Base-by-base conservation (phyloP, 2,329 filamentous ascomycete species). In the Colletotrichum higginsianum region DNA sequence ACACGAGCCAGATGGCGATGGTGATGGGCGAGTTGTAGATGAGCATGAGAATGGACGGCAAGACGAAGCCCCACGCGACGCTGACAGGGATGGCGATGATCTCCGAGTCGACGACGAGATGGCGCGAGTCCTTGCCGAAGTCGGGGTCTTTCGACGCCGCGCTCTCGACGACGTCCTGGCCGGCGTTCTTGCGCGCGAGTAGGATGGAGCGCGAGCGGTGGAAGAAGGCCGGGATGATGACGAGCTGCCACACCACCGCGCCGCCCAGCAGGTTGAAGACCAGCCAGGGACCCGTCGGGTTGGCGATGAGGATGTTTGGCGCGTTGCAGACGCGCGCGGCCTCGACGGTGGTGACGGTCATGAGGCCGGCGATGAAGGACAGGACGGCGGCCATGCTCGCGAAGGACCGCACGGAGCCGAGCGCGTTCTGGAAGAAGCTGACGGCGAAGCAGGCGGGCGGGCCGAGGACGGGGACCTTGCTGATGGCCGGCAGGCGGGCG, bases 61-160 rank as follows among this genome's bases (percentile, higher is more conserved):
- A 72, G 53, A 86, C 79, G 74, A 82, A 88, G 44, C 87, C 87
- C 12, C 86, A 57, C 0, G 83, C 81, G 0, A 89, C 84, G 30
- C 84, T 85, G 35, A 84, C 74, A 9, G 87, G 86, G 23, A 89
- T 87, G 35, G 90, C 89, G 67, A 90, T 84, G 70, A 88, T 86
- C 78, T 92, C 90, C 2, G 87, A 81, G 26, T 79, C 79, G 8
- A 81, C 80, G 13, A 66, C 52, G 15, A 88, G 78, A 69, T 84
- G 82, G 11, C 85, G 81, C 71, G 77, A 73, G 46, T 77, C 67
- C 61, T 75, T 67, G 52, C 78, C 79, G 47, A 81, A 74, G 12
- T 77, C 77, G 9, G 79, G 78, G 67, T 81, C 76, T 21, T 73
- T 67, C 30, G 74, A 73, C 13, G 76, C 71, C 7, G 77, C 71